These are phyloP conservation scores for Platanthera zijinensis DNA, from an alignment of 106 monocot species.

Conservation along the genomic window DNA sequence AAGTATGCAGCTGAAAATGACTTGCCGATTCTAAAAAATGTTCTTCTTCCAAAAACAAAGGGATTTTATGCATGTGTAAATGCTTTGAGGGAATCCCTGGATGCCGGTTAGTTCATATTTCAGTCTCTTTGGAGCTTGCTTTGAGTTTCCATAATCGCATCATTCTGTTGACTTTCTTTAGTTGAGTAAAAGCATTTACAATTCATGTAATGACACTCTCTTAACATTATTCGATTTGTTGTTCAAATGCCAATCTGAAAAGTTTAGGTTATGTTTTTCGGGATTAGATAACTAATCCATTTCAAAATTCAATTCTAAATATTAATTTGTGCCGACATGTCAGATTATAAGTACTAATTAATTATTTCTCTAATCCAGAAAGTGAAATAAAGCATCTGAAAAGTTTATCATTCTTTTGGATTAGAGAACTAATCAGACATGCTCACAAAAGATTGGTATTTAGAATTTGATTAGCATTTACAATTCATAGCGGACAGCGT, in stretches of 20 bases:
- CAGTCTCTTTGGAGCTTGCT: background rate
- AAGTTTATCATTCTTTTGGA: background rate
- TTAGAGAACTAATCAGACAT: background rate
- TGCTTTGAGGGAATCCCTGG: conserved; percentile 52
- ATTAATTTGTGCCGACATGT: background rate
- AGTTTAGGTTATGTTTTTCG: background rate
- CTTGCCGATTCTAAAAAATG: conserved; percentile 70
- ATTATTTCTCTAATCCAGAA: too few relatives aligned
- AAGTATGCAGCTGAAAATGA: conserved; percentile 71
- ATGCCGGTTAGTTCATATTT: conserved; percentile 45
- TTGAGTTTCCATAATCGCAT: background rate
- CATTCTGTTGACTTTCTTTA: background rate
- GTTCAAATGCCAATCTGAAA: background rate
- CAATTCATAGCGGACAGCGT: too few relatives aligned
- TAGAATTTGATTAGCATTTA: too few relatives aligned
- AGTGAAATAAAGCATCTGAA: background rate
- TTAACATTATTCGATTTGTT: background rate
- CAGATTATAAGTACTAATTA: background rate
- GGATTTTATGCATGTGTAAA: conserved; percentile 74
- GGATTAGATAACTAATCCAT: background rate
- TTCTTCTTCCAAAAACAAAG: conserved; percentile 90
- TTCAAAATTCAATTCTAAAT: background rate
- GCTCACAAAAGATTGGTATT: too few relatives aligned
- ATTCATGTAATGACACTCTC: background rate
- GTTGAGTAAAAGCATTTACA: background rate